Evolutionary conservation across 208 protist species (phyloP).

Genomic region (Acanthamoeba sp.): DNA sequence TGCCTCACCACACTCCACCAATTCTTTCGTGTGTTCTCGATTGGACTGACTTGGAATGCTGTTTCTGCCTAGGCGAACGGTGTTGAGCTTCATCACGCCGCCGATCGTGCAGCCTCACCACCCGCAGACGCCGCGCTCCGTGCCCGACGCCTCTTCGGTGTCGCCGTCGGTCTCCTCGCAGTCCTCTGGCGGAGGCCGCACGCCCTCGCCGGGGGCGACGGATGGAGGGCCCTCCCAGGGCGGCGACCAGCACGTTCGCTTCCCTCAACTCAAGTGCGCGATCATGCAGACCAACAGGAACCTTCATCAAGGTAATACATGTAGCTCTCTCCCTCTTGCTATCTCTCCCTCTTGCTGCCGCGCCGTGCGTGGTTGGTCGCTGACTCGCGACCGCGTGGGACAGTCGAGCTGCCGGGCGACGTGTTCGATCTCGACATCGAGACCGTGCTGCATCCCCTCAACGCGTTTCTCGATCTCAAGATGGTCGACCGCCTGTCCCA

Average conservation of each 20-base stretch:
- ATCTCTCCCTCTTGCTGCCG: background rate
- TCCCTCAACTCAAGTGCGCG: background rate
- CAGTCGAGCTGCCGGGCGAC: constrained; percentile 19
- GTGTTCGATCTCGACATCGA: constrained; percentile 41
- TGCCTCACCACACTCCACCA: no score
- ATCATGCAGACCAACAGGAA: constrained; percentile 65
- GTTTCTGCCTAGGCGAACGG: background rate
- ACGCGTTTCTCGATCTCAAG: constrained; percentile 26
- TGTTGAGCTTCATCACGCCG: background rate
- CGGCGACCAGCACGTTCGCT: background rate
- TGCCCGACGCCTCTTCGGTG: background rate
- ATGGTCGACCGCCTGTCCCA: constrained; percentile 10
- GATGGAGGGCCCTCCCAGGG: no score
- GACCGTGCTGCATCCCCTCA: background rate
- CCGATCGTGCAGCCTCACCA: no score
- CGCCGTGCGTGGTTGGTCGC: background rate
- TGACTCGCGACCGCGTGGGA: no score
- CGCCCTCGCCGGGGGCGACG: background rate
- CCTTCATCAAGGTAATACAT: background rate
- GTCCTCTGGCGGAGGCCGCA: background rate
- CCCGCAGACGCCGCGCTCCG: background rate
- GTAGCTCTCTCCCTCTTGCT: no score
- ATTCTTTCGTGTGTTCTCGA: no score
- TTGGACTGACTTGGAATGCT: no score
- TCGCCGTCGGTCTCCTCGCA: background rate